These are phyloP conservation scores for Diplodia mutila DNA, from an alignment of 2,329 filamentous ascomycete species.

Conservation along the genomic window DNA sequence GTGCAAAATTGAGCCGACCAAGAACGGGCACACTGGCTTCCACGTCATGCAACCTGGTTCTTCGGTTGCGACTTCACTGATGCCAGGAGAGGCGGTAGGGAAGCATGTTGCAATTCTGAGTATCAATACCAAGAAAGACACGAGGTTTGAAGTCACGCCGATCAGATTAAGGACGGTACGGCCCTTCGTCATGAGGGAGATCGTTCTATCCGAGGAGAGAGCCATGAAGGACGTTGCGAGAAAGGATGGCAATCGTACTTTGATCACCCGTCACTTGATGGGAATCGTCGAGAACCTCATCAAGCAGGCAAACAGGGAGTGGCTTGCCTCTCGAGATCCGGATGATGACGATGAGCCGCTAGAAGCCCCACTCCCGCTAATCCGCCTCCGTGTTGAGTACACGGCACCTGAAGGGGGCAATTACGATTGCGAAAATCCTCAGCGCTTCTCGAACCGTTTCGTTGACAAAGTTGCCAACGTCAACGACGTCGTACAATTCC, in stretches of 20 bases:
- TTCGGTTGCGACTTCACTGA: conserved; percentile 89
- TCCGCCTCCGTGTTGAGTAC: conserved; percentile 89
- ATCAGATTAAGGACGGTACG: conserved; percentile 85
- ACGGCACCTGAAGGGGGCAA: conserved; percentile 80
- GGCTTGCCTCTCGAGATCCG: conserved; percentile 73
- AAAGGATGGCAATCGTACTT: conserved; percentile 79
- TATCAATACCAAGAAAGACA: conserved; percentile 80
- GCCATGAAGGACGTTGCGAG: conserved; percentile 77
- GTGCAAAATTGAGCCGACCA: conserved; percentile 81
- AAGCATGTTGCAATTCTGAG: conserved; percentile 90
- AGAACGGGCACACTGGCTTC: conserved; percentile 87
- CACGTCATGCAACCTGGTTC: conserved; percentile 98
- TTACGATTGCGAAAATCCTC: conserved; percentile 92
- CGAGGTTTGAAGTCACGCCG: conserved; percentile 77
- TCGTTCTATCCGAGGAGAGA: conserved; percentile 74
- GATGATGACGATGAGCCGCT: conserved; percentile 58
- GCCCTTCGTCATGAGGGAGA: conserved; percentile 85
- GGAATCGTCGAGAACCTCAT: conserved; percentile 84
- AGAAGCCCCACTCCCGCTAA: conserved; percentile 75
- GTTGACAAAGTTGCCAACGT: conserved; percentile 88
- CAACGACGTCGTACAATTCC: conserved; percentile 91
- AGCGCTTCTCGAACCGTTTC: conserved; percentile 93
- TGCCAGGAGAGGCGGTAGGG: conserved; percentile 83
- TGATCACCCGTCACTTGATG: conserved; percentile 77
- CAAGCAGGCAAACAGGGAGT: conserved; percentile 77